A percentile compares a stretch with the other conserved stretches of the same genome.
phyloP scores from a whole-genome alignment of 768 basidiomycete genomes.

The Gelatoporia subvermispora region DNA sequence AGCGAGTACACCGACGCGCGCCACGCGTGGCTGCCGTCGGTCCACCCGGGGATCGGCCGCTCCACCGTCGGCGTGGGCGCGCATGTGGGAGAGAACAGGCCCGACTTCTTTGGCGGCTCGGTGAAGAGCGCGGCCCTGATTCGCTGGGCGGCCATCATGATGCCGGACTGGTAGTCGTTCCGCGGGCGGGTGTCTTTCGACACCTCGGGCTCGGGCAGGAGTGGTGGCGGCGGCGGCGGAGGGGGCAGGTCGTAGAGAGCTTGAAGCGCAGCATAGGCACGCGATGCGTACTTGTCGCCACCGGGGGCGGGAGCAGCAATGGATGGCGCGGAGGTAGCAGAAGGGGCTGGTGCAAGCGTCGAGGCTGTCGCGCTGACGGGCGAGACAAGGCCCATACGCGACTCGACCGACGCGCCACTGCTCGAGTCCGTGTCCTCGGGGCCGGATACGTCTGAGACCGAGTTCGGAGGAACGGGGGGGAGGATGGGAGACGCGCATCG shows the following conservation, averaged over 20 bases:
- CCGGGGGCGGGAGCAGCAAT: constrained; percentile 22
- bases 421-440: constrained; percentile 39
- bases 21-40: constrained; percentile 63
- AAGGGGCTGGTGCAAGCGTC: background rate
- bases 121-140: constrained; percentile 44
- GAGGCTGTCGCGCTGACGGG: constrained; percentile 22
- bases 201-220: constrained; percentile 24
- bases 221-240: constrained; percentile 48
- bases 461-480: constrained; percentile 38
- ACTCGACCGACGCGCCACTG: constrained; percentile 24
- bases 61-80: constrained; percentile 16
- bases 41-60: constrained; percentile 58
- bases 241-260: constrained; percentile 44
- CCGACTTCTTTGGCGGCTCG: constrained; percentile 27
- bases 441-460: constrained; percentile 25
- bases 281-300: constrained; percentile 7
- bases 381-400: constrained; percentile 29
- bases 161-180: constrained; percentile 48
- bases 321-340: constrained; percentile 15
- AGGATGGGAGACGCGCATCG: constrained; percentile 28
- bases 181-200: constrained; percentile 9
- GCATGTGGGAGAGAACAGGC: constrained; percentile 16
- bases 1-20: constrained; percentile 59
- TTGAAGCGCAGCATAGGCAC: constrained; percentile 35
- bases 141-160: constrained; percentile 66